A percentile compares a stretch with the other conserved stretches of the same genome.
Evolutionary conservation across 257 asterid genomes (phyloP).

Genomic region (Capsicum rhomboideum): DNA sequence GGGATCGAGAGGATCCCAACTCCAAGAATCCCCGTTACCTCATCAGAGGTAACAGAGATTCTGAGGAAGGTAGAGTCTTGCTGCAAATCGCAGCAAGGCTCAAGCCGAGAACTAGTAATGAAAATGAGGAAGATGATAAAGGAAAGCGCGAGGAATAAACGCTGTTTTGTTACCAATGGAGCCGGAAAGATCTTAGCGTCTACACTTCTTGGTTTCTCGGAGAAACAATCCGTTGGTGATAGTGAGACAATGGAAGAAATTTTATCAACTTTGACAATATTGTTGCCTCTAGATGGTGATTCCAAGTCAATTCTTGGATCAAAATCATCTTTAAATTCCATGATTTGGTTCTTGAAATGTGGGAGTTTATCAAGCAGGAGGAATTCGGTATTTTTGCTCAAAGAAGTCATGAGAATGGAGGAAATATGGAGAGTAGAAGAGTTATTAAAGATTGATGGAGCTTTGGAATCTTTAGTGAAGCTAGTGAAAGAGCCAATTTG

Average conservation of each 20-base stretch:
- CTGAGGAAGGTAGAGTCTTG: conserved; percentile 10
- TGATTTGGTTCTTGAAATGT: conserved; percentile 25
- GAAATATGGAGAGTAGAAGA: background rate
- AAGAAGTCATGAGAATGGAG: conserved; percentile 3
- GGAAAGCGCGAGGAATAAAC: conserved; percentile 35
- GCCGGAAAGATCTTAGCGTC: conserved; percentile 18
- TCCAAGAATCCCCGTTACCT: conserved; percentile 27
- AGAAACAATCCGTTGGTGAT: background rate
- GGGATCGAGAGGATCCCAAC: conserved; percentile 51
- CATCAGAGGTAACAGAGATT: conserved; percentile 22
- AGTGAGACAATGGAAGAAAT: conserved; percentile 21
- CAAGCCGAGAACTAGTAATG: conserved; percentile 13
- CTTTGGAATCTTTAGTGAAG: conserved; percentile 26
- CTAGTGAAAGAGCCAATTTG: conserved; percentile 37
- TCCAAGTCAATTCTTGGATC: conserved; percentile 21
- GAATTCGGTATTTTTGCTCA: conserved; percentile 17
- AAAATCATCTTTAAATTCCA: conserved; percentile 14
- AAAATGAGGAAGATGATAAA: conserved; percentile 20
- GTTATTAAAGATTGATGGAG: conserved; percentile 16
- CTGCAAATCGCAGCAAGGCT: background rate
- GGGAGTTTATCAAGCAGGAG: conserved; percentile 18
- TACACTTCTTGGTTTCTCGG: conserved; percentile 21
- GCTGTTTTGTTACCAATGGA: conserved; percentile 26
- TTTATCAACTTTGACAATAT: conserved; percentile 19
- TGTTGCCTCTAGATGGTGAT: conserved; percentile 26